These are phyloP conservation scores for Paramecium sexaurelia DNA, from an alignment of 73 alveolate species.

Conservation along the genomic window DNA sequence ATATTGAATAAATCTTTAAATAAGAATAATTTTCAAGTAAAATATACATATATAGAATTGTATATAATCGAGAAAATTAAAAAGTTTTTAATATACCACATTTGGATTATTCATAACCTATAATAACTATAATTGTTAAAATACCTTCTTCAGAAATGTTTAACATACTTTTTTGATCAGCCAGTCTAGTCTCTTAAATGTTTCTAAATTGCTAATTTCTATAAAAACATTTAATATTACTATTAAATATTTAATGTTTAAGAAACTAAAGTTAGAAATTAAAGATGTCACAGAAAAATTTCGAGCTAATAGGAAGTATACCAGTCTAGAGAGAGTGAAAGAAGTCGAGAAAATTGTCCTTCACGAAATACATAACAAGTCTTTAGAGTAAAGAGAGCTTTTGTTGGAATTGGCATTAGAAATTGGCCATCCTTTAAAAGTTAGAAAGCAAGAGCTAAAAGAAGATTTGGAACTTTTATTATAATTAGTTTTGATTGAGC, in stretches of 20 bases:
- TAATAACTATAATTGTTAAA: no score
- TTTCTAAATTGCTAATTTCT: no score
- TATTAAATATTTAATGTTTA: not conserved
- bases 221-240: no score
- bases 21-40: no score
- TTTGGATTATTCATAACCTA: no score
- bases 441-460: not conserved
- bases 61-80: no score
- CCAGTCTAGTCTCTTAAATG: no score
- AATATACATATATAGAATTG: no score
- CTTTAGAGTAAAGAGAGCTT: not conserved
- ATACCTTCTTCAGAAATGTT: no score
- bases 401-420: not conserved
- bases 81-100: no score
- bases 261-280: not conserved
- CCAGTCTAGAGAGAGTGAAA: not conserved
- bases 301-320: not conserved
- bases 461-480: not conserved
- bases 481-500: not conserved
- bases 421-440: slow-evolving; percentile 16
- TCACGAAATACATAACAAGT: not conserved
- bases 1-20: no score
- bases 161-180: no score
- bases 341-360: not conserved
- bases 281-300: not conserved